Base-by-base conservation (phyloP, 1,284 basidiomycete genomes). In the Cryptococcus sp. region DNA sequence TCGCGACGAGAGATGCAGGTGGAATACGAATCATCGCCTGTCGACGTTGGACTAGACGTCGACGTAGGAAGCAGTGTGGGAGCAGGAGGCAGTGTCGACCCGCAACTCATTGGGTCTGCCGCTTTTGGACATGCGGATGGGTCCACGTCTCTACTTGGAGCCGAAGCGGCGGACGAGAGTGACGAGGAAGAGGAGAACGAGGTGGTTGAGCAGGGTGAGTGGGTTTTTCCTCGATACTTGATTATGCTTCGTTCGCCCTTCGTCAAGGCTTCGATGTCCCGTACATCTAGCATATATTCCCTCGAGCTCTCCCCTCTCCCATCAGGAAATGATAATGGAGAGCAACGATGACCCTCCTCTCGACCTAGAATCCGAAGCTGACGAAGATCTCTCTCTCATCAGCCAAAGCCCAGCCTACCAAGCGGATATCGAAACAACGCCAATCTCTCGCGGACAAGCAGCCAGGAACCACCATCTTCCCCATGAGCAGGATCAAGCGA, bases 401-500 rank as follows among this genome's bases (percentile, higher is more conserved):
- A 35, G 30, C 30, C 30, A 63, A 62, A 45, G 50, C 55, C n/a
- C 70, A 72, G 55, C 63, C 66, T 39, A 35, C 8, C 13, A 73
- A 73, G 57, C 58, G 70, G 50, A 54, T 71, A 7, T 70, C 67
- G 46, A 77, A 77, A 53, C 69, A 71, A 41, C 71, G 75, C 40
- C 72, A 76, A 65, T 73, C 71, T 2, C 57, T 77, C 10, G 64
- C 73, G 22, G 76, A 77, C 58, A 77, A 77, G 64, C 61, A 66
- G 46, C 54, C 61, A 1, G 79, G 79, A 25, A 78, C 74, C 35
- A 78, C 78, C 3, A 63, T 75, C 5, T 74, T 80, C 53, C 80
- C 80, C 7, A 67, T 76, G 6, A 66, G 73, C n/a, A 68, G 79
- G 35, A 69, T 82, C 13, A 77, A 79, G 63, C 68, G 70, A 62